Conservation (phyloP, 352 stramenopile species). For the Phytophthora brassicae region DNA sequence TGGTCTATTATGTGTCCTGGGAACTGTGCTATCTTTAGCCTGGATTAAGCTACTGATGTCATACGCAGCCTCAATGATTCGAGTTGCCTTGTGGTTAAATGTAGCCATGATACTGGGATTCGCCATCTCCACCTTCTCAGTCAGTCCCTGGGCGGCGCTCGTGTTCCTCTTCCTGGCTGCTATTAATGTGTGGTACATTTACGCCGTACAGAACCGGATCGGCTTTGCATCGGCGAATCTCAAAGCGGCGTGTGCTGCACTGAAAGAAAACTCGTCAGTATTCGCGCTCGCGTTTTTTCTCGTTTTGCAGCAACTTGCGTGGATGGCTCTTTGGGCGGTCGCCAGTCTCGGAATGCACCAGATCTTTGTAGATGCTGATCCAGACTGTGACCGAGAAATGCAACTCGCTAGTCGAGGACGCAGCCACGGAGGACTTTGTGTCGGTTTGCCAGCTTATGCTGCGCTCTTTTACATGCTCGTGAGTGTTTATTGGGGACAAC, state of each 20-base stretch:
- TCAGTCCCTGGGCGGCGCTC: slow-evolving; percentile 60
- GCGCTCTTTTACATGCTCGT: slow-evolving; percentile 82
- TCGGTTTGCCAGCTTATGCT: slow-evolving; percentile 55
- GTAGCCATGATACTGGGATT: slow-evolving; percentile 69
- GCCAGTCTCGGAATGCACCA: slow-evolving; percentile 72
- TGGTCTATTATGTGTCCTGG: slow-evolving; percentile 49
- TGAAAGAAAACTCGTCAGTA: slow-evolving; percentile 56
- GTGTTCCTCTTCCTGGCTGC: slow-evolving; percentile 60
- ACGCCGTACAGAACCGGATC: slow-evolving; percentile 76
- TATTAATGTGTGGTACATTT: slow-evolving; percentile 88
- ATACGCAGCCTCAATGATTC: slow-evolving; percentile 76
- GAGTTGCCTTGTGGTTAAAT: slow-evolving; percentile 83
- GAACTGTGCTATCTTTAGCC: slow-evolving; percentile 54
- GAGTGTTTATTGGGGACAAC: slow-evolving; percentile 84
- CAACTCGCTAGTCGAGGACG: slow-evolving; percentile 37
- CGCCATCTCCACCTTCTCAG: slow-evolving; percentile 60
- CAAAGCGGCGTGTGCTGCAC: slow-evolving; percentile 62
- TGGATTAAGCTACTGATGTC: slow-evolving; percentile 84
- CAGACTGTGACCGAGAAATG: slow-evolving; percentile 51
- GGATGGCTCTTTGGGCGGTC: slow-evolving; percentile 73
- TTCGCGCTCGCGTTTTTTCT: slow-evolving; percentile 71
- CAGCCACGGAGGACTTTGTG: slow-evolving; percentile 52
- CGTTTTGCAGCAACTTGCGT: slow-evolving; percentile 72
- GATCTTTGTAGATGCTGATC: slow-evolving; percentile 66
- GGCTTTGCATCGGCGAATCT: slow-evolving; percentile 83